Base-by-base conservation (phyloP, 2,329 filamentous ascomycete species). In the Waltergamsia citrina region DNA sequence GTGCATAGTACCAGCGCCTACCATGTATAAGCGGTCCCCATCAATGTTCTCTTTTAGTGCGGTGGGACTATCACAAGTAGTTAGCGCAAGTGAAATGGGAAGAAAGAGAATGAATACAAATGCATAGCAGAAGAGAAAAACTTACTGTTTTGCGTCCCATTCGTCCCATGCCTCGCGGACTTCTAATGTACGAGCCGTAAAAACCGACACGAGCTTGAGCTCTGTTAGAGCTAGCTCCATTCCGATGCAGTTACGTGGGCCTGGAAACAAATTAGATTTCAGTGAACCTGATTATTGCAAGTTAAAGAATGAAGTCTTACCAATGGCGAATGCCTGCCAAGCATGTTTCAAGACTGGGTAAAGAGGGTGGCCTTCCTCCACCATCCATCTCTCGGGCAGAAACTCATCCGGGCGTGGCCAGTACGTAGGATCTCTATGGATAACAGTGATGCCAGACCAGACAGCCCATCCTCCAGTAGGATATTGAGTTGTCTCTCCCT, bases 381-480 rank as follows among this genome's bases (percentile, higher is more conserved):
- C 22, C 8, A 28, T 10, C 57, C 59, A 65, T 6, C 61, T 48
- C 44, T 65, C 62, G 0, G 61, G 61, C 6, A 51, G 44, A 33
- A 56, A 64, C 35, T 49, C 49, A 19, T 54, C 44, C 7, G 43
- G 54, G 7, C 44, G 51, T 1, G 49, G 48, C 10, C 58, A 60
- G 16, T 52, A 47, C 2, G 22, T 39, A 14, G 33, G 33, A 36
- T 57, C 51, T 17, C 49, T 47, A 24, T 62, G 58, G 34, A 57
- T 56, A 12, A 54, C 33, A 10, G 38, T 40, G 6, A 44, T 38
- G 12, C 38, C 57, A 57, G 12, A 62, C 21, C 9, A 62, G 38
- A 30, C 50, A 29, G 7, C 52, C 53, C n/a, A 16, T 9, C 32
- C 23, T 7, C 12, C 23, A 7, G 32, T 34, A 9, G 32, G 23